Evolutionary conservation across 2,329 filamentous ascomycete genomes (phyloP), one percentile per base, ranked within the genome.

Genomic region (Arthrinium phaeospermum): DNA sequence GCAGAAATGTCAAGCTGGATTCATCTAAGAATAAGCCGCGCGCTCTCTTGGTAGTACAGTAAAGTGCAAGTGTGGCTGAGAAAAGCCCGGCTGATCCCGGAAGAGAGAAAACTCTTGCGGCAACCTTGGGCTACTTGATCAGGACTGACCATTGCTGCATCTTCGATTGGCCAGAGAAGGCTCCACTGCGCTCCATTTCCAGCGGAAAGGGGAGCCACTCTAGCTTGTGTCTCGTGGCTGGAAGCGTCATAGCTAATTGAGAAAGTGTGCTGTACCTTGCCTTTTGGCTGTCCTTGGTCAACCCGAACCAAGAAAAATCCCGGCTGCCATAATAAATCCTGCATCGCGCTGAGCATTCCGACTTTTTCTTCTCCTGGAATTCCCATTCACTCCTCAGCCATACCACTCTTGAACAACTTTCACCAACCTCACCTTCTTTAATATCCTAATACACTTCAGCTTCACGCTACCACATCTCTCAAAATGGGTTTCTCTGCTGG

Each of bases 401-500:
- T 44, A 46, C 61, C n/a, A 69, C 67, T 68, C 27, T 34, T n/a
- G 69, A 73, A 71, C 34, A 37, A 69, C 69, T 19, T 37, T 64
- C 70, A 71, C 67, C 64, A 27, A 27, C 41, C 74, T 76, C 71
- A 71, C 70, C 45, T 41, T 72, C 68, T 74, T 70, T 79, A 75
- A 78, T 79, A 41, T 73, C 74, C 71, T 80, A 79, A 77, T 80
- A 73, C 71, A 74, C 75, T 73, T 70, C 73, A 76, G 71, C 70
- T 75, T 79, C 79, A 82, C 76, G 81, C 67, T 71, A 68, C 69
- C 70, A 74, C 67, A 71, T 81, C 82, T 81, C 79, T 75, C 81
- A 86, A 83, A 80, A 86, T 86, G 81, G 78, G 76, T 80, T 83
- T 81, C 80, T 79, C 81, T 79, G 79, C 82, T 74, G 85, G 85